Percentiles rank a stretch among this genome's conserved stretches.
These are phyloP conservation scores for Tausonia pullulans DNA, from an alignment of 1,284 basidiomycete genomes.

Conservation along the genomic window DNA sequence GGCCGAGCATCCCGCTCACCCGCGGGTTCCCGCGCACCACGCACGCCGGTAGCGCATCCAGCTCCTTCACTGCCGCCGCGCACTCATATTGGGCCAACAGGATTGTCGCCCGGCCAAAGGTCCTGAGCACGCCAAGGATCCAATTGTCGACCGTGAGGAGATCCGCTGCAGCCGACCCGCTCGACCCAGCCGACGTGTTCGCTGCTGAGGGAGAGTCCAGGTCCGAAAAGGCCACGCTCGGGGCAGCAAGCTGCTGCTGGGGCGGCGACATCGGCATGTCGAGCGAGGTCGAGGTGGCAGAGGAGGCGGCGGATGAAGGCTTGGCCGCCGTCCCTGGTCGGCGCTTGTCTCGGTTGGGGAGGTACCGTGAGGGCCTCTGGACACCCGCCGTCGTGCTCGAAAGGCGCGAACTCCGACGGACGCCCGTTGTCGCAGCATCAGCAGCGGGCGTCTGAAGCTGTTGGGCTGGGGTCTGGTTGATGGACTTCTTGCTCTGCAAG, in stretches of 20 bases:
- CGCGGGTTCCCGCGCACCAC: constrained; percentile 58
- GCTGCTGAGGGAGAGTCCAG: constrained; percentile 37
- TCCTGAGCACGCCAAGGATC: constrained; percentile 66
- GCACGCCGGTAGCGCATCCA: constrained; percentile 61
- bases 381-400: not conserved
- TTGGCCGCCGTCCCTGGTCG: not conserved
- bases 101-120: constrained; percentile 64
- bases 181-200: constrained; percentile 34
- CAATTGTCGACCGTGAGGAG: constrained; percentile 65
- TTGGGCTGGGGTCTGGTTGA: too few relatives aligned
- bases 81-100: constrained; percentile 65
- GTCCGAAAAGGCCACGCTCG: constrained; percentile 3
- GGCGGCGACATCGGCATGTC: constrained; percentile 11
- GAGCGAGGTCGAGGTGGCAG: constrained; percentile 23
- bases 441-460: too few relatives aligned
- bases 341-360: not conserved
- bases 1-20: constrained; percentile 68
- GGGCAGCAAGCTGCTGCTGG: not conserved
- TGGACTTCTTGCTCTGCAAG: too few relatives aligned
- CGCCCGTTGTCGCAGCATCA: not conserved
- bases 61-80: constrained; percentile 55
- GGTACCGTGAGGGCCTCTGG: not conserved
- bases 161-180: constrained; percentile 40
- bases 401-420: constrained; percentile 11
- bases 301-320: constrained; percentile 15